phyloP scores from a whole-genome alignment of 805 yeast genomes.

The Sporopachydermia lactativora region DNA sequence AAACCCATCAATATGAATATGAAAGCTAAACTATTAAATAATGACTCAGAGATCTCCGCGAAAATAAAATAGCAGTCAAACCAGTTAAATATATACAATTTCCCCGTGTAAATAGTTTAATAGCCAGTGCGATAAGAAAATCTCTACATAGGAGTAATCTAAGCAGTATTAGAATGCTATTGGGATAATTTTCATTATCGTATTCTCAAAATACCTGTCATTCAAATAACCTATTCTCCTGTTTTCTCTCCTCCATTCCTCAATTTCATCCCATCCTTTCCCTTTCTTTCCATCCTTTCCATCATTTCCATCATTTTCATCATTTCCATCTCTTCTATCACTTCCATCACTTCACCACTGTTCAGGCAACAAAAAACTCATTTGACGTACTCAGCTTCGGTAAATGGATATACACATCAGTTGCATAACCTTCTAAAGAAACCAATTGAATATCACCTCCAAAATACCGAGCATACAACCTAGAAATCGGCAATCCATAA shows the following conservation, averaged over 20 bases:
- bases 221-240: background rate
- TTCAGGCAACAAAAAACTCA: slow-evolving; percentile 14
- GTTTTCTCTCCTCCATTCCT: background rate
- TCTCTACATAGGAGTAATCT: too few relatives aligned
- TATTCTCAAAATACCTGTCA: too few relatives aligned
- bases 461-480: slow-evolving; percentile 32
- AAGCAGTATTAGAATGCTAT: too few relatives aligned
- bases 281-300: background rate
- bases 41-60: too few relatives aligned
- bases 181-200: background rate
- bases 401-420: slow-evolving; percentile 34
- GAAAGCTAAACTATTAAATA: too few relatives aligned
- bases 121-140: too few relatives aligned
- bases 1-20: too few relatives aligned
- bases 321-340: background rate
- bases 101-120: too few relatives aligned
- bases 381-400: slow-evolving; percentile 29
- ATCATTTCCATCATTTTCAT: background rate
- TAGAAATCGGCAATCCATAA: slow-evolving; percentile 31
- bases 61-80: too few relatives aligned
- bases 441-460: slow-evolving; percentile 35
- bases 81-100: too few relatives aligned
- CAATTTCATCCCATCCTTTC: background rate
- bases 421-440: slow-evolving; percentile 35
- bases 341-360: background rate